Base-by-base conservation (phyloP, 257 asterid genomes). In the Lavandula angustifolia region DNA sequence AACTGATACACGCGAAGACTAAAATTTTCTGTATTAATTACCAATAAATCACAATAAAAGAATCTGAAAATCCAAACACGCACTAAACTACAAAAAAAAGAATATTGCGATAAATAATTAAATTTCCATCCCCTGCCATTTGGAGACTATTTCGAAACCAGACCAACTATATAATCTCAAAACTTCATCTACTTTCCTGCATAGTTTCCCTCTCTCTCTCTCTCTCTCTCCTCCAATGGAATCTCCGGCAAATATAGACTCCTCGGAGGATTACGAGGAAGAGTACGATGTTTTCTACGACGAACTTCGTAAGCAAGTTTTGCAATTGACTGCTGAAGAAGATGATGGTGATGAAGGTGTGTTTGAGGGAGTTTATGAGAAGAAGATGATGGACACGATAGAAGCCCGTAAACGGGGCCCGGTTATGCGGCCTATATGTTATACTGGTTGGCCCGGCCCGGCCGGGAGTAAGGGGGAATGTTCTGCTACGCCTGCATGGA, bases 271-370 rank as follows among this genome's bases (percentile, higher is more conserved):
- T 12, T 40, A 4, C 8, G 75, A 54, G 12, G 83, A 73, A 6
- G 88, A 85, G 8, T 84, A 80, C 56, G 94, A 83, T 70, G 72
- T 64, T 46, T 80, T 81, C 57, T 87, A 83, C 46, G 67, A 65
- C 33, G 95, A 87, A 47, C 86, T 83, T 0, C 70, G 75, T 54
- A 76, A 74, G 68, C 91, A 80, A 59, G 66, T 85, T 43, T 40
- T 83, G 75, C 66, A 70, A 12, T 46, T 87, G 66, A 83, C 78
- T 2, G 78, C 77, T 9, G 95, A 84, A n/a, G 91, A 82, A 5
- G 87, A 82, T 10, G 81, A 59, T 4, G 55, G 14, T 9, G 59
- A 51, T 16, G 60, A 4, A 4, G 40, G 1, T 35, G 3, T 35
- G 7, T 7, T 35, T 7, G 2, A 35, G 8, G 40, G 53, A 11